Conservation (phyloP, 2,329 filamentous ascomycete species). For the Sarocladiaceae sp. region DNA sequence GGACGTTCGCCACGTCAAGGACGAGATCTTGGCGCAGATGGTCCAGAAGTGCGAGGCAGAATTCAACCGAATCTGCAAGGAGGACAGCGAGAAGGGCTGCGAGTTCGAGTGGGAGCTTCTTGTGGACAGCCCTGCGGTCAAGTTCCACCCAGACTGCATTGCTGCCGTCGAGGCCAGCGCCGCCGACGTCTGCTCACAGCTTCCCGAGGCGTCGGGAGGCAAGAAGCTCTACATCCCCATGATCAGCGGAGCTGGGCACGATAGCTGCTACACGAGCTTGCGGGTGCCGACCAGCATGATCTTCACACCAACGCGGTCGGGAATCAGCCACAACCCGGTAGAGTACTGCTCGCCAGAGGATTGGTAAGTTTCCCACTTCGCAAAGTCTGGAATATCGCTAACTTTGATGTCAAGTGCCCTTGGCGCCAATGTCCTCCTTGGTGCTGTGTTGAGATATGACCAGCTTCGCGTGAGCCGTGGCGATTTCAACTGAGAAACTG, state of each 20-base stretch:
- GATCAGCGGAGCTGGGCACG: conserved; percentile 26
- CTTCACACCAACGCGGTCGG: conserved; percentile 24
- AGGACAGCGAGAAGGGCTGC: conserved; percentile 43
- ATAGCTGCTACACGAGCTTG: conserved; percentile 24
- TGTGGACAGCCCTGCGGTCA: conserved; percentile 48
- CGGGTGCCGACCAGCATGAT: conserved; percentile 26
- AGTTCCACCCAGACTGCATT: conserved; percentile 59
- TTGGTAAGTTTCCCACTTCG: conserved; percentile 14
- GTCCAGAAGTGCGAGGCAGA: conserved; percentile 33
- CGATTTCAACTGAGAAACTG: not conserved
- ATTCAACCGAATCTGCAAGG: conserved; percentile 46
- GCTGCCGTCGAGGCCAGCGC: conserved; percentile 50
- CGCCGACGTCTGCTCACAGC: conserved; percentile 37
- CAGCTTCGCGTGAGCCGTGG: conserved; percentile 6
- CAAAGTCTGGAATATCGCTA: not conserved
- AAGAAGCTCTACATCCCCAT: conserved; percentile 17
- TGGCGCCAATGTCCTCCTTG: conserved; percentile 22
- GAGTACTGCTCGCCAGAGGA: conserved; percentile 22
- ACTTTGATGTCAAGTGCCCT: conserved; percentile 12
- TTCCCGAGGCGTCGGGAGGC: conserved; percentile 17
- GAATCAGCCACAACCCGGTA: conserved; percentile 24
- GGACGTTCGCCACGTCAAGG: conserved; percentile 53
- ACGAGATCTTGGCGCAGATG: conserved; percentile 45
- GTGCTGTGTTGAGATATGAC: conserved; percentile 16
- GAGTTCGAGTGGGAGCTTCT: conserved; percentile 51